Evolutionary conservation across 2,329 filamentous ascomycete species (phyloP).

Genomic region (Drechslera avenae): DNA sequence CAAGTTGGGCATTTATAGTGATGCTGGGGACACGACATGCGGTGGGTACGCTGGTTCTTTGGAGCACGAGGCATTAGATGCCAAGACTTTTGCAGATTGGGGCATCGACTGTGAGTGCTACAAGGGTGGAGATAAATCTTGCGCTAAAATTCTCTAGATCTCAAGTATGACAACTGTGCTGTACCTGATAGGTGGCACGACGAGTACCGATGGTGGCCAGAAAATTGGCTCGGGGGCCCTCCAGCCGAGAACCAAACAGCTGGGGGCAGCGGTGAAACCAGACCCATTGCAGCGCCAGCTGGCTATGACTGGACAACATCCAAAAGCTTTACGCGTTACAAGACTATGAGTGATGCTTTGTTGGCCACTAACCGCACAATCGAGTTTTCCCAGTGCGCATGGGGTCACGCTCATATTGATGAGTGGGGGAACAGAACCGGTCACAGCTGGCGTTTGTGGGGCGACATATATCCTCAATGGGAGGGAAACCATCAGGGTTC

Average conservation of each 20-base stretch:
- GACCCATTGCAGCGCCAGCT: conserved; percentile 47
- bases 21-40: conserved; percentile 58
- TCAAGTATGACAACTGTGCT: conserved; percentile 44
- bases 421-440: conserved; percentile 41
- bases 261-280: conserved; percentile 29
- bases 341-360: conserved; percentile 51
- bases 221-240: conserved; percentile 43
- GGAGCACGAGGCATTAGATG: conserved; percentile 62
- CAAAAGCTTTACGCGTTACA: conserved; percentile 57
- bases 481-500: conserved; percentile 2
- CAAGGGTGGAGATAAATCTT: not conserved
- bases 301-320: conserved; percentile 59
- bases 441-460: conserved; percentile 40
- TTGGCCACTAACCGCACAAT: conserved; percentile 47
- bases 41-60: conserved; percentile 63
- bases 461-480: conserved; percentile 32
- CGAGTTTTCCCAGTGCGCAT: conserved; percentile 44
- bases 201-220: conserved; percentile 48
- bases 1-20: conserved; percentile 67
- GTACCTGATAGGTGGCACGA: conserved; percentile 49
- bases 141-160: conserved; percentile 12
- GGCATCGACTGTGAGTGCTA: conserved; percentile 33
- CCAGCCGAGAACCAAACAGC: conserved; percentile 49
- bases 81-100: conserved; percentile 56
- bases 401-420: conserved; percentile 40